A percentile compares a stretch with the other conserved stretches of the same genome.
These are phyloP conservation scores for Amanita pallidorosea DNA, from an alignment of 768 basidiomycete genomes.

Conservation along the genomic window DNA sequence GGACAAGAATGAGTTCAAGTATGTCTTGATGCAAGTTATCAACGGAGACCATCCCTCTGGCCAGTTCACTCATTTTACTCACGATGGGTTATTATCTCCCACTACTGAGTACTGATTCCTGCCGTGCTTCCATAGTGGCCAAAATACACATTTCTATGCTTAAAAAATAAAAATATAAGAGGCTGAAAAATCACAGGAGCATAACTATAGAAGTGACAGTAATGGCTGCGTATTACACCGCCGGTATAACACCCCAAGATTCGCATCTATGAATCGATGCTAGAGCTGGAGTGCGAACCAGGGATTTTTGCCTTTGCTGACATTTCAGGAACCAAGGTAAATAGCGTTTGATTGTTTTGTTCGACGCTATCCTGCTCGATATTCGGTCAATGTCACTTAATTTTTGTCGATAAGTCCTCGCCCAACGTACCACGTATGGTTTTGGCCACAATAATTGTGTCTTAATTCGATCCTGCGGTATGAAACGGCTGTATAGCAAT, in stretches of 20 bases:
- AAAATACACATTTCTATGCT: too few species aligned
- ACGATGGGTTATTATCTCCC: too few species aligned
- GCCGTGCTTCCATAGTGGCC: too few species aligned
- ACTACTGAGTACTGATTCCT: slow-evolving; percentile 17
- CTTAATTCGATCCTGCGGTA: slow-evolving; percentile 24
- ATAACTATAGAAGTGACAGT: slow-evolving; percentile 13
- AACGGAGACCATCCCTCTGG: slow-evolving; percentile 55
- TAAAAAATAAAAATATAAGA: too few species aligned
- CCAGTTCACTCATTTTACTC: too few species aligned
- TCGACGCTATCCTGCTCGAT: slow-evolving; percentile 20
- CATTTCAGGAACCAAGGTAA: slow-evolving; percentile 23
- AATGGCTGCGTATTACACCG: too few species aligned
- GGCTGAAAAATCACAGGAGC: too few species aligned
- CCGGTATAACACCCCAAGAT: not conserved
- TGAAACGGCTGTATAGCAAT: slow-evolving; percentile 51
- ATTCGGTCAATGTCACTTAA: not conserved
- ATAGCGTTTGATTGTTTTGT: slow-evolving; percentile 23
- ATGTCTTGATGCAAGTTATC: slow-evolving; percentile 67
- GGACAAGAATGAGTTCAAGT: slow-evolving; percentile 52
- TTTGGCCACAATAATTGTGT: slow-evolving; percentile 26
- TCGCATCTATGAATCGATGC: not conserved
- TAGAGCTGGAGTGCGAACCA: not conserved
- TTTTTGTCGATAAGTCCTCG: not conserved
- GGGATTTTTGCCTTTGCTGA: slow-evolving; percentile 14
- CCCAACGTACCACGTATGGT: slow-evolving; percentile 21